These are phyloP conservation scores for Phytophthora kernoviae DNA, from an alignment of 352 stramenopile genomes.

Conservation along the genomic window DNA sequence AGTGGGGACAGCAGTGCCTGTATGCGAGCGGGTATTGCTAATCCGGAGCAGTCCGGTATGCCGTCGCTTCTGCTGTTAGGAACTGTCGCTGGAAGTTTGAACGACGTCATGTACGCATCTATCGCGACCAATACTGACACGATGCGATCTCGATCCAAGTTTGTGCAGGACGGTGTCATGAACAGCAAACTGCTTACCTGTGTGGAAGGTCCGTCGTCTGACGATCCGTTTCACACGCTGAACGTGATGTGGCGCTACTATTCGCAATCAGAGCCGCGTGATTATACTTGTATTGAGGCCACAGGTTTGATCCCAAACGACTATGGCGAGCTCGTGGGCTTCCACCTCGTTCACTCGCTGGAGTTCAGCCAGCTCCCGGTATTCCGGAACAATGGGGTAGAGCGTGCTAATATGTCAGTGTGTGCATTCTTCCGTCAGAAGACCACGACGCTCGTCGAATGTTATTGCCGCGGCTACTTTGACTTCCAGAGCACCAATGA, in stretches of 20 bases:
- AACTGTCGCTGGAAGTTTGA: slow-evolving; percentile 42
- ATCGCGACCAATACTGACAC: slow-evolving; percentile 36
- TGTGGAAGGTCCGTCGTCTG: slow-evolving; percentile 34
- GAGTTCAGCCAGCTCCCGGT: slow-evolving; percentile 47
- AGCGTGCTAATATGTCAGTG: slow-evolving; percentile 55
- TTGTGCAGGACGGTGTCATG: slow-evolving; percentile 50
- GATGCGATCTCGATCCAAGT: slow-evolving; percentile 49
- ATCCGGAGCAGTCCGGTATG: slow-evolving; percentile 21
- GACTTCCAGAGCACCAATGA: slow-evolving; percentile 47
- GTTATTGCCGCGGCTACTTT: slow-evolving; percentile 52
- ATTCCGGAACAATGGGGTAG: slow-evolving; percentile 38
- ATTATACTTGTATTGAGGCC: slow-evolving; percentile 64
- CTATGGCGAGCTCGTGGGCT: slow-evolving; percentile 50
- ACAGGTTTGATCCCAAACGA: slow-evolving; percentile 44
- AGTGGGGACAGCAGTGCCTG: slow-evolving; percentile 32
- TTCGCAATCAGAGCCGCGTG: slow-evolving; percentile 41
- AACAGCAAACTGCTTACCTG: slow-evolving; percentile 39
- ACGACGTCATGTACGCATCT: slow-evolving; percentile 64
- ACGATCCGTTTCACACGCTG: slow-evolving; percentile 57
- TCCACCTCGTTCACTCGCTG: slow-evolving; percentile 64
- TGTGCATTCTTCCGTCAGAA: slow-evolving; percentile 50
- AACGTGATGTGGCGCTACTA: slow-evolving; percentile 59
- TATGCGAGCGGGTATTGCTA: slow-evolving; percentile 22
- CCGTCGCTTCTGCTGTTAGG: slow-evolving; percentile 39
- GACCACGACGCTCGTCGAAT: slow-evolving; percentile 38